These are phyloP conservation scores for Fusarium coicis DNA, from an alignment of 2,329 filamentous ascomycete species.

Conservation along the genomic window DNA sequence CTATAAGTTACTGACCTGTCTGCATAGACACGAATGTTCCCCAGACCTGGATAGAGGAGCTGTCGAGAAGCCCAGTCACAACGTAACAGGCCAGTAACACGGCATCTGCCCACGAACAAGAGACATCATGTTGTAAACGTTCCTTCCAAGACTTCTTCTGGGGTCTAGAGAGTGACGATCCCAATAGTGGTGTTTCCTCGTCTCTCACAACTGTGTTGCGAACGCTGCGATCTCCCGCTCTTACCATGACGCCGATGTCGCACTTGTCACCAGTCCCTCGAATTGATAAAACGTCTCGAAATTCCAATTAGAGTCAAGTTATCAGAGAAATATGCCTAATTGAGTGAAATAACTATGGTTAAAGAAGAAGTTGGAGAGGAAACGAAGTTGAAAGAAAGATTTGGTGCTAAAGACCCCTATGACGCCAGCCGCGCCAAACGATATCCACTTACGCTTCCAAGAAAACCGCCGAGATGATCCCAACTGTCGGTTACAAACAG, in stretches of 20 bases:
- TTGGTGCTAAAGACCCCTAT: conserved; percentile 26
- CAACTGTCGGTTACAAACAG: background rate
- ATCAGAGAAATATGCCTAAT: background rate
- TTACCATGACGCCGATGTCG: conserved; percentile 4
- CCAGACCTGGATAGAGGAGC: conserved; percentile 79
- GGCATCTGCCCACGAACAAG: conserved; percentile 71
- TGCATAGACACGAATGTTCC: conserved; percentile 87
- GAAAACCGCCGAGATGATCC: conserved; percentile 16
- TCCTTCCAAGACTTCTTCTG: background rate
- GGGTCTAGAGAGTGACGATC: background rate
- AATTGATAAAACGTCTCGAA: background rate
- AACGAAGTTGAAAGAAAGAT: conserved; percentile 25
- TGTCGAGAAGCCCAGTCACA: conserved; percentile 81
- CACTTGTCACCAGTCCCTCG: no score
- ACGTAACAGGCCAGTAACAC: conserved; percentile 78
- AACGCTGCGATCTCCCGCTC: background rate
- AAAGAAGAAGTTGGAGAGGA: background rate
- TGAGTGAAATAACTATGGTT: background rate
- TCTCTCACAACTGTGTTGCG: conserved; percentile 1
- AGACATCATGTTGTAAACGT: conserved; percentile 26
- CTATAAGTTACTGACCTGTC: conserved; percentile 65
- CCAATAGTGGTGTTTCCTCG: conserved; percentile 37
- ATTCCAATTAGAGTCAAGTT: accelerated
- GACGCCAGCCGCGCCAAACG: conserved; percentile 25
- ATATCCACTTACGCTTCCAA: conserved; percentile 26